A percentile compares a stretch with the other conserved stretches of the same genome.
phyloP scores from a whole-genome alignment of 768 basidiomycete genomes.

The Pisolithus albus region DNA sequence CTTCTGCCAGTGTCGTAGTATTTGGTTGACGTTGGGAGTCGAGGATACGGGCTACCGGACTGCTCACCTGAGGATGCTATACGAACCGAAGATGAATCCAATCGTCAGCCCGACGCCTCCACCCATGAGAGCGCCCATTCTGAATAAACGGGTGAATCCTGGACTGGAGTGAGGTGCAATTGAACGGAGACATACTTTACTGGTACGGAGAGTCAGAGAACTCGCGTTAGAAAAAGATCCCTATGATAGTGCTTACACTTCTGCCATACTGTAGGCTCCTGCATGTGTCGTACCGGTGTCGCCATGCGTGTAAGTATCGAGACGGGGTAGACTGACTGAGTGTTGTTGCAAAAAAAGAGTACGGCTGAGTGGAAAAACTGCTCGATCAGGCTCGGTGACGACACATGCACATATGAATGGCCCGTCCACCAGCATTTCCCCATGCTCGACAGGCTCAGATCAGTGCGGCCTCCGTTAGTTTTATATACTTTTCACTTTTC shows the following conservation, averaged over 20 bases:
- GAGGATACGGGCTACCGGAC: not conserved
- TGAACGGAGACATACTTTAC: constrained; percentile 47
- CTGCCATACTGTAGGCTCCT: constrained; percentile 66
- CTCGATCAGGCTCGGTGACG: not conserved
- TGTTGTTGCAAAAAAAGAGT: not conserved
- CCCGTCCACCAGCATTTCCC: constrained; percentile 49
- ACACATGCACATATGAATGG: constrained; percentile 7
- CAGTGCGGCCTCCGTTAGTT: constrained; percentile 42
- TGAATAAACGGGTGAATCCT: constrained; percentile 25
- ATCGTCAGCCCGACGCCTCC: constrained; percentile 93
- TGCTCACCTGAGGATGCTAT: constrained; percentile 80
- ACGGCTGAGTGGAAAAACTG: constrained; percentile 1
- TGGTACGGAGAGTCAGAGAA: constrained; percentile 23
- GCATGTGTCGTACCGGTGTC: constrained; percentile 30
- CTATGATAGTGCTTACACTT: constrained; percentile 46
- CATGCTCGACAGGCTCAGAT: constrained; percentile 81
- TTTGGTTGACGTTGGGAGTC: not conserved
- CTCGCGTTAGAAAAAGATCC: not conserved
- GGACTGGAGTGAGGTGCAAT: constrained; percentile 1
- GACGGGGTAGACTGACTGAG: not conserved
- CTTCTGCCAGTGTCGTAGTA: constrained; percentile 39
- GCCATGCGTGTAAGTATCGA: constrained; percentile 11
- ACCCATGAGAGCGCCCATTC: constrained; percentile 91
- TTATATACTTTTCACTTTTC: not conserved
- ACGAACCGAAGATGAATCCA: constrained; percentile 94